phyloP scores from a whole-genome alignment of 2,329 filamentous ascomycete species.

The Calonectria fujianensis region DNA sequence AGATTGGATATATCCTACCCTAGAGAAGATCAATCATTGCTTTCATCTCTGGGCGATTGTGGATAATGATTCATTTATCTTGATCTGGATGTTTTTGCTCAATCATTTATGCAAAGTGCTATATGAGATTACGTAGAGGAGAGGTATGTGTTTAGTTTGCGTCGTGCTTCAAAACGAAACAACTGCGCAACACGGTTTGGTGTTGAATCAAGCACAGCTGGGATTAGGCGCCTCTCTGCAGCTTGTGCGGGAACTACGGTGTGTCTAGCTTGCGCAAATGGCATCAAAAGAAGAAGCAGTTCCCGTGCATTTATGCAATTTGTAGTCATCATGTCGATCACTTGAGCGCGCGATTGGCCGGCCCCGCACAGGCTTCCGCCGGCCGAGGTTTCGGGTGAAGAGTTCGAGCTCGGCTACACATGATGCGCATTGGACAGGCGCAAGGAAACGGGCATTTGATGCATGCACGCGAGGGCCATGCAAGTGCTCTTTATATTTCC shows the following conservation, averaged over 20 bases:
- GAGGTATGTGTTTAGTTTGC: not conserved
- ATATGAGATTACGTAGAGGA: not conserved
- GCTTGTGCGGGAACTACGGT: not conserved
- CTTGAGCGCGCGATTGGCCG: not conserved
- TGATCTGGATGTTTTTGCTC: not conserved
- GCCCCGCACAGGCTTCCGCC: not conserved
- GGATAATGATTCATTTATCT: not conserved
- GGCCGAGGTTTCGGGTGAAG: not conserved
- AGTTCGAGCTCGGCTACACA: not conserved
- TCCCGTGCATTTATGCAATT: not conserved
- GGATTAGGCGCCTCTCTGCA: not conserved
- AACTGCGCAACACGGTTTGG: not conserved
- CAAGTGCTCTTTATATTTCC: not conserved
- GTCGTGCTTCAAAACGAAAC: not conserved
- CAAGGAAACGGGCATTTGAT: not conserved
- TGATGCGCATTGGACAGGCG: not conserved
- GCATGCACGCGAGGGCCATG: not conserved
- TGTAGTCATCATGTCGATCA: not conserved
- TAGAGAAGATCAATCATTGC: not conserved
- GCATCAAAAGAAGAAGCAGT: not conserved
- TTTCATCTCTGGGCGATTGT: not conserved
- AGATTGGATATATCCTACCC: not conserved
- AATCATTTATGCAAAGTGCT: not conserved
- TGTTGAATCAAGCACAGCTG: not conserved
- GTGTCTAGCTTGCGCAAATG: not conserved